Base-by-base conservation (phyloP, 305 asterid genomes). In the Fraxinus xanthoxyloides region DNA sequence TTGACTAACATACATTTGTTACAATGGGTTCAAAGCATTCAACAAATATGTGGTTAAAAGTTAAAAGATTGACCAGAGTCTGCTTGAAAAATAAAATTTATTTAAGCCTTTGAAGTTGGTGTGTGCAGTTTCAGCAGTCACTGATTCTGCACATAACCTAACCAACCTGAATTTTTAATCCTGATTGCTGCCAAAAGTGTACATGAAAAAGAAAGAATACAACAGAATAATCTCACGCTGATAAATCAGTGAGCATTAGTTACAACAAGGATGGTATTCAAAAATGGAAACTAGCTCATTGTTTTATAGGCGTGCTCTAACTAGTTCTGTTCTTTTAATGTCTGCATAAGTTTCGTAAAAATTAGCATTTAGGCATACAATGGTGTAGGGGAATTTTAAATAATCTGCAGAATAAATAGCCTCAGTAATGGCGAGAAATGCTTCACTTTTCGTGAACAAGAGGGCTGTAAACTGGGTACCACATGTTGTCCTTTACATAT, bases 391-490 rank as follows among this genome's bases (percentile, higher is more conserved):
- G 80, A 81, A 17, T 79, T 75, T 65, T 30, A 51, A 23, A 75
- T 38, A 59, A 84, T 77, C 81, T 51, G 84, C 84, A 67, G 77
- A 77, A n/a, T 28, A 56, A 75, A 38, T 30, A 36, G 77, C 59
- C 69, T 38, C 8, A n/a, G 59, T 32, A 13, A 72, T n/a, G 34
- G 77, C 35, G 24, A 69, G 32, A 34, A 51, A 24, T 30, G 65
- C 87, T 85, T 94, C 92, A 93, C 88, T 91, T 94, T 86, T 97
- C 99, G 70, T 94, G 99, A 83, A 97, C 98, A 77, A 97, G 98
- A 83, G 99, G 98, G 85, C 89, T 90, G 94, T 97, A 94, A 78
- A 97, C 72, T 15, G 99, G 99, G 83, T 78, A 90, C 99, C 99
- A 97, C 99, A 94, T 97, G 86, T 88, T 92, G 77, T 82, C 80